Conservation (phyloP, 805 yeast species). For the Lipomyces yamadae region DNA sequence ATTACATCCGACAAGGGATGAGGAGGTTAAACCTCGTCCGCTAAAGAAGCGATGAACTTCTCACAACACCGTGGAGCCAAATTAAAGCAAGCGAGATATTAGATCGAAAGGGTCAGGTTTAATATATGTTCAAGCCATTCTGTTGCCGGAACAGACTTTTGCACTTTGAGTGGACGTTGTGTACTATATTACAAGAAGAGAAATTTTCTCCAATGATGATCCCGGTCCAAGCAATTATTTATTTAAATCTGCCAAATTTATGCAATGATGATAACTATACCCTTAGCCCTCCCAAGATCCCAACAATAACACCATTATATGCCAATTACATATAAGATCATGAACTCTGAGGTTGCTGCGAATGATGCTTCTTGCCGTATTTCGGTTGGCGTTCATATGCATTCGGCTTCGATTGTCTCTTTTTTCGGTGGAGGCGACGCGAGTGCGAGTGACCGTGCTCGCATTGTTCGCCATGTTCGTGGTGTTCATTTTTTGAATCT, state of each 20-base stretch:
- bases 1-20: constrained; percentile 83
- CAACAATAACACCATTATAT: neutral
- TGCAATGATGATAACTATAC: neutral
- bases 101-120: neutral
- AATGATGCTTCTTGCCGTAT: constrained; percentile 15
- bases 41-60: constrained; percentile 13
- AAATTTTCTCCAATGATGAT: neutral
- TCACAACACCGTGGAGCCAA: neutral
- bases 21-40: constrained; percentile 54
- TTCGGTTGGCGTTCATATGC: constrained; percentile 88
- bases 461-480: constrained; percentile 6
- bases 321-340: neutral
- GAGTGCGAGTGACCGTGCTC: constrained; percentile 16
- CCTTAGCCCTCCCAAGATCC: neutral
- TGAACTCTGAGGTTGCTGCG: neutral
- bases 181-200: neutral
- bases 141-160: neutral
- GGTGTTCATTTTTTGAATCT: constrained; percentile 22
- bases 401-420: constrained; percentile 56
- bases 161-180: neutral
- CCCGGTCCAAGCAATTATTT: neutral
- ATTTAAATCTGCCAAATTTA: neutral
- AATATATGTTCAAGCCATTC: neutral
- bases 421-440: constrained; percentile 4
- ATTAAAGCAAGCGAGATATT: neutral